These are phyloP conservation scores for Kluyveromyces lactis DNA, from an alignment of 805 yeast genomes.

Conservation along the genomic window DNA sequence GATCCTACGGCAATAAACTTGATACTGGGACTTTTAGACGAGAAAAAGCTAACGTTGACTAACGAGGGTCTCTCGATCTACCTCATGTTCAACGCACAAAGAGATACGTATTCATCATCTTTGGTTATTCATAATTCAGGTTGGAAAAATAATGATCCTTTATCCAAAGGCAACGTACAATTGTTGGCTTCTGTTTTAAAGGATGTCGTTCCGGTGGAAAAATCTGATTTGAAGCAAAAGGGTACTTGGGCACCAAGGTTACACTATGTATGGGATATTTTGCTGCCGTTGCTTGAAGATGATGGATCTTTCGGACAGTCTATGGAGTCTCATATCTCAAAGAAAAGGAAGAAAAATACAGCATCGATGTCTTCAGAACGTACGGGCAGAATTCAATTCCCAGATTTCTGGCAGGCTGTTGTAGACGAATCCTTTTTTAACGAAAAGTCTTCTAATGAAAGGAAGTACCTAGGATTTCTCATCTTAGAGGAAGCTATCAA, in stretches of 20 bases:
- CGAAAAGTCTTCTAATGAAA: slow-evolving; percentile 69
- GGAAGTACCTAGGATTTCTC: slow-evolving; percentile 82
- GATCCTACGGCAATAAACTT: slow-evolving; percentile 14
- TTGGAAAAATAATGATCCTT: slow-evolving; percentile 73
- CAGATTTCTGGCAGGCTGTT: slow-evolving; percentile 71
- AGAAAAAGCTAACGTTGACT: slow-evolving; percentile 49
- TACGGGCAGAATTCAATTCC: slow-evolving; percentile 30
- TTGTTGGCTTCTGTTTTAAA: slow-evolving; percentile 54
- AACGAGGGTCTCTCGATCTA: slow-evolving; percentile 77
- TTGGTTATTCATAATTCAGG: slow-evolving; percentile 17
- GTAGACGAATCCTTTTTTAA: slow-evolving; percentile 78
- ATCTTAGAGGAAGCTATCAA: slow-evolving; percentile 47
- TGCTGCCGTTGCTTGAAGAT: slow-evolving; percentile 38
- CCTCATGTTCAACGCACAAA: slow-evolving; percentile 25
- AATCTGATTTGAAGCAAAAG: slow-evolving; percentile 32
- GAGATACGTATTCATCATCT: slow-evolving; percentile 1
- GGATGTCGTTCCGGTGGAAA: slow-evolving; percentile 33
- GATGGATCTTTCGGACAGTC: slow-evolving; percentile 12
- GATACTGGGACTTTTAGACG: slow-evolving; percentile 39
- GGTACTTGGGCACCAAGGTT: slow-evolving; percentile 71
- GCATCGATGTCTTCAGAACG: slow-evolving; percentile 11
- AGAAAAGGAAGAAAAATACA: slow-evolving; percentile 33
- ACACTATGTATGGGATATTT: slow-evolving; percentile 67
- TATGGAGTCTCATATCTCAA: slow-evolving; percentile 19
- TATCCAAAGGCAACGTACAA: slow-evolving; percentile 59